Evolutionary conservation across 2,329 filamentous ascomycete genomes (phyloP).

Genomic region (Cladosporium colombiae): DNA sequence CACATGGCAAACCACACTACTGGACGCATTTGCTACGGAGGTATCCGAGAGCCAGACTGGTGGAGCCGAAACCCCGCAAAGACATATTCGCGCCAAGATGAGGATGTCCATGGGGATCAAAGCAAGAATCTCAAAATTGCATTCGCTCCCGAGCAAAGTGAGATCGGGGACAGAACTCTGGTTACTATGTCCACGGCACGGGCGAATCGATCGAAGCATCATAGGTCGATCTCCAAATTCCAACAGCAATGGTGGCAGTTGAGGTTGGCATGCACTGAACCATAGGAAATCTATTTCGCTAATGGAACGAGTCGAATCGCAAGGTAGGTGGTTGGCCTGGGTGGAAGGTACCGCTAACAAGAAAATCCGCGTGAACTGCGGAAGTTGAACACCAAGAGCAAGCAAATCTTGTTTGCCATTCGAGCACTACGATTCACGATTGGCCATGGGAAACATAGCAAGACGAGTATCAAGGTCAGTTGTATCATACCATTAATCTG

Average conservation of each 20-base stretch:
- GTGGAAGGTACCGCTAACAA: background rate
- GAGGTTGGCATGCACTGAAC: no score
- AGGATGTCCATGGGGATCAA: background rate
- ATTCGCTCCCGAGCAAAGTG: background rate
- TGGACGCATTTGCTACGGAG: background rate
- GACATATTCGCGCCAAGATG: background rate
- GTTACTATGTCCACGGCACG: background rate
- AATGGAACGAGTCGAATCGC: background rate
- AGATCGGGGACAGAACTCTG: background rate
- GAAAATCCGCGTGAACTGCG: background rate
- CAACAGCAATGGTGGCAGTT: no score
- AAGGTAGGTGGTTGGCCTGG: background rate
- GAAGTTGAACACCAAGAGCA: background rate
- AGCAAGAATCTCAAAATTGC: background rate
- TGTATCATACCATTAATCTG: background rate
- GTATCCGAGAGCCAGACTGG: background rate
- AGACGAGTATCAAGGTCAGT: no score
- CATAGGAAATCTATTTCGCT: background rate
- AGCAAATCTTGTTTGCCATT: no score
- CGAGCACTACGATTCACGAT: background rate
- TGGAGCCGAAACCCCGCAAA: constrained; percentile 7
- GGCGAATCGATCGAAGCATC: background rate
- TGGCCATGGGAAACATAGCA: no score
- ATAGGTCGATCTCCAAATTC: background rate
- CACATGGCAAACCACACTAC: background rate